Percentiles rank a stretch among this genome's conserved stretches.
Conservation (phyloP, 2,329 filamentous ascomycete species). For the Colletotrichum horii region DNA sequence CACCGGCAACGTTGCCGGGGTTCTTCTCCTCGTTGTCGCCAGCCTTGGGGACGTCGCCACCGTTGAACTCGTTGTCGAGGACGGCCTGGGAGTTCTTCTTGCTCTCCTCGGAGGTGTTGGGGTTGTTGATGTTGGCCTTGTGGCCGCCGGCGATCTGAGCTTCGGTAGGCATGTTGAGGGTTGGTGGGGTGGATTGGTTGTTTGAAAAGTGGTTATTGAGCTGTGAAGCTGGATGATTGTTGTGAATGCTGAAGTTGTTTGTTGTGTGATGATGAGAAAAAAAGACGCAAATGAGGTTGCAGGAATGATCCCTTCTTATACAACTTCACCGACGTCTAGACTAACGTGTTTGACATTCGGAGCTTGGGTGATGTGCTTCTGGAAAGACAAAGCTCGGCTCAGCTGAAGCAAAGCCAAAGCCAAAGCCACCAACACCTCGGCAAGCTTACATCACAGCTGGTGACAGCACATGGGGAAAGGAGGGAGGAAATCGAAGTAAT, state of each 20-base stretch:
- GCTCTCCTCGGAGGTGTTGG: conserved; percentile 58
- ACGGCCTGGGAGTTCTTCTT: conserved; percentile 60
- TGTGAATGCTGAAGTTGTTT: neutral
- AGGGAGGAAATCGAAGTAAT: neutral
- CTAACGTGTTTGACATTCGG: neutral
- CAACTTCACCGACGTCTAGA: neutral
- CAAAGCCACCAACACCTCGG: neutral
- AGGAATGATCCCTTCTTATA: conserved; percentile 18
- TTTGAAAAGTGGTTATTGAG: neutral
- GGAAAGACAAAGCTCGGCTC: neutral
- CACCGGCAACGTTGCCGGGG: conserved; percentile 56
- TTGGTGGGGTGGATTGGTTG: neutral
- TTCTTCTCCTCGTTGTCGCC: conserved; percentile 51
- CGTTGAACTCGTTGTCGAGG: conserved; percentile 55
- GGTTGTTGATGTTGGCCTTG: conserved; percentile 64
- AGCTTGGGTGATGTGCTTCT: neutral
- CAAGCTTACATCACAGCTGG: neutral
- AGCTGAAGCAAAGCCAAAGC: neutral
- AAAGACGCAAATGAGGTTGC: neutral
- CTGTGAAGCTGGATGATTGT: neutral
- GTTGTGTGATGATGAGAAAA: conserved; percentile 2
- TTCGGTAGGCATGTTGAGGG: conserved; percentile 49
- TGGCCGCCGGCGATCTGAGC: conserved; percentile 61
- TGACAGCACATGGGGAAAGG: neutral
- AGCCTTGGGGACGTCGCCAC: conserved; percentile 39